Percentiles rank a stretch among this genome's conserved stretches.
Evolutionary conservation across 2,329 filamentous ascomycete genomes (phyloP).

Genomic region (Pseudogymnoascus verrucosus): DNA sequence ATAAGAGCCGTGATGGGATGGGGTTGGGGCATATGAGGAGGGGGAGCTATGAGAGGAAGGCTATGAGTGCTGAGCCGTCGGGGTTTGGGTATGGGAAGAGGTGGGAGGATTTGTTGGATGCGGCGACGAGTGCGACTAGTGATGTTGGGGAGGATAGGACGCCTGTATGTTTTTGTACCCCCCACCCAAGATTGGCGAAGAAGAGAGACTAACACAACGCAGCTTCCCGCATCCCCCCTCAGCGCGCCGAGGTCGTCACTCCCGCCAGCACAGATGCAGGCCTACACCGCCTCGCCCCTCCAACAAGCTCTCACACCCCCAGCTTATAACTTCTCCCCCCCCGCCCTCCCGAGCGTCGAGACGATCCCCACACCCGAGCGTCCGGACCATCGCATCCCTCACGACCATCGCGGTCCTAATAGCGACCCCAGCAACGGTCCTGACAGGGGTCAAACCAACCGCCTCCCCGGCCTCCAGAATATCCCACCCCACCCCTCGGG

Average conservation of each 20-base stretch:
- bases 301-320: slow-evolving; percentile 88
- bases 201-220: slow-evolving; percentile 16
- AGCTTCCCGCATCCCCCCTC: slow-evolving; percentile 59
- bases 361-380: slow-evolving; percentile 30
- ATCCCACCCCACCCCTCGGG: not conserved
- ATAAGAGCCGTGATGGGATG: slow-evolving; percentile 61
- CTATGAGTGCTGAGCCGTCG: slow-evolving; percentile 76
- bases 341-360: slow-evolving; percentile 85
- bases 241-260: slow-evolving; percentile 55
- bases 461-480: not conserved
- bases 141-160: slow-evolving; percentile 86
- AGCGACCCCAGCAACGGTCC: not conserved
- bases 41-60: slow-evolving; percentile 67
- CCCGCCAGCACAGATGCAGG: slow-evolving; percentile 52
- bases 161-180: slow-evolving; percentile 53
- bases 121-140: slow-evolving; percentile 85
- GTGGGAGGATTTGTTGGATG: slow-evolving; percentile 95
- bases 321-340: slow-evolving; percentile 55
- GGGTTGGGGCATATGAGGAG: slow-evolving; percentile 58
- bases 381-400: not conserved
- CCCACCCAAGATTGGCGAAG: not conserved
- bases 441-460: not conserved
- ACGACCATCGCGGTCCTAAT: slow-evolving; percentile 39
- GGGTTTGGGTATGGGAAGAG: slow-evolving; percentile 68
- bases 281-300: slow-evolving; percentile 82